phyloP scores from a whole-genome alignment of 1,284 basidiomycete genomes.

The Vanrija pseudolonga region DNA sequence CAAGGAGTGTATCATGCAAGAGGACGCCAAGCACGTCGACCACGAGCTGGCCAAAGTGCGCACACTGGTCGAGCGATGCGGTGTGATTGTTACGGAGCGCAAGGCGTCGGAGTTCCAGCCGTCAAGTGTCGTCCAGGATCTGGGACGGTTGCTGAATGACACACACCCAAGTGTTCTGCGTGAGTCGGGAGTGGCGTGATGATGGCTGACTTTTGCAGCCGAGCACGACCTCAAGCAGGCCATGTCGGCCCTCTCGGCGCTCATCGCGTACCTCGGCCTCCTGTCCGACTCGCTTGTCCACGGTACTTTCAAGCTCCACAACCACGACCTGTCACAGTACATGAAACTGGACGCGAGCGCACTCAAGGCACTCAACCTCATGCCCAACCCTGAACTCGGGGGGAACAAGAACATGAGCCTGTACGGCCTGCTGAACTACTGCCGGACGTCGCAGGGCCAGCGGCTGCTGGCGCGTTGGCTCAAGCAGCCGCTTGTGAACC shows the following conservation, averaged over 20 bases:
- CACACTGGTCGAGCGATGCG: constrained; percentile 81
- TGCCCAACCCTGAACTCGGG: constrained; percentile 63
- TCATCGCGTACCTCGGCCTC: constrained; percentile 78
- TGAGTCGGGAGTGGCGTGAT: constrained; percentile 43
- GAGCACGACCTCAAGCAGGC: constrained; percentile 76
- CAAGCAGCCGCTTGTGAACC: constrained; percentile 91
- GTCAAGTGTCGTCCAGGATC: constrained; percentile 78
- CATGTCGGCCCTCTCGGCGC: constrained; percentile 73
- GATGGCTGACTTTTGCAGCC: constrained; percentile 52
- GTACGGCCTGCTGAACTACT: constrained; percentile 86
- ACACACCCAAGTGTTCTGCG: constrained; percentile 52
- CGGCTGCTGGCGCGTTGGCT: constrained; percentile 87
- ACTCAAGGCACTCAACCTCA: constrained; percentile 80
- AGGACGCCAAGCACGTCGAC: constrained; percentile 58
- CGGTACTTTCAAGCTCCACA: constrained; percentile 72
- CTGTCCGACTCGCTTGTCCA: constrained; percentile 78
- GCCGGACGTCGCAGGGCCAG: constrained; percentile 95
- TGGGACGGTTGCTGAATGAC: constrained; percentile 67
- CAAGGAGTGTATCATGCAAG: constrained; percentile 75
- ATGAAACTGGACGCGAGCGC: constrained; percentile 97
- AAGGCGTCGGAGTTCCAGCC: constrained; percentile 80
- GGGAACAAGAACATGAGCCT: constrained; percentile 75
- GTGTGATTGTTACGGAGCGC: constrained; percentile 82
- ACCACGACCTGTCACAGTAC: constrained; percentile 89
- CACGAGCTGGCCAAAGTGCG: constrained; percentile 81